These are phyloP conservation scores for Arthonia radiata DNA, from an alignment of 495 filamentous ascomycete genomes.

Conservation along the genomic window DNA sequence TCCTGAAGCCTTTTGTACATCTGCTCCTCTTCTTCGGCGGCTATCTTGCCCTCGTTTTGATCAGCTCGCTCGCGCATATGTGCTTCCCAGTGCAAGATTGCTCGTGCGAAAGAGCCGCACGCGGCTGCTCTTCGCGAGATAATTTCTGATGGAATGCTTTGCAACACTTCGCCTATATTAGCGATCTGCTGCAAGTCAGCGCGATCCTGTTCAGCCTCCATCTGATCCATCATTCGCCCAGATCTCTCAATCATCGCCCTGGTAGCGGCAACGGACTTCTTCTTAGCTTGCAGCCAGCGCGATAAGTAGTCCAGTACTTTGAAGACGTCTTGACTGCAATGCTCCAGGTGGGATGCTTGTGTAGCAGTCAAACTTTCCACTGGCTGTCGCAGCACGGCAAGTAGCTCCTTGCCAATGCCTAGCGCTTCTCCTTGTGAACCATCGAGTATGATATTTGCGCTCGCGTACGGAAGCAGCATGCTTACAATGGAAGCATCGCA, in stretches of 20 bases:
- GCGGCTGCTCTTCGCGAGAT: slow-evolving; percentile 69
- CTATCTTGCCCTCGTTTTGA: slow-evolving; percentile 12
- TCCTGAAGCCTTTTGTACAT: slow-evolving; percentile 60
- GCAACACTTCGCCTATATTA: slow-evolving; percentile 35
- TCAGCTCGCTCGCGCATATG: slow-evolving; percentile 41
- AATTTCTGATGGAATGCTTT: slow-evolving; percentile 55
- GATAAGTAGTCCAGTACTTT: slow-evolving; percentile 75
- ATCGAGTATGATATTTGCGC: slow-evolving; percentile 51
- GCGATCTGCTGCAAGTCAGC: slow-evolving; percentile 24
- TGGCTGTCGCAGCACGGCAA: slow-evolving; percentile 36
- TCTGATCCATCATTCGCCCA: slow-evolving; percentile 11
- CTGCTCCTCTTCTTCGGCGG: slow-evolving; percentile 13
- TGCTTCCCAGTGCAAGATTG: slow-evolving; percentile 83
- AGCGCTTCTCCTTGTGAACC: slow-evolving; percentile 36
- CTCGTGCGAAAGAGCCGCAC: slow-evolving; percentile 76
- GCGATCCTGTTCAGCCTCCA: slow-evolving; percentile 15
- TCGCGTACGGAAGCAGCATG: slow-evolving; percentile 67
- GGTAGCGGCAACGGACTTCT: slow-evolving; percentile 24
- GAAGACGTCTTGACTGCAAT: slow-evolving; percentile 46
- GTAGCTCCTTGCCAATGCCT: slow-evolving; percentile 46
- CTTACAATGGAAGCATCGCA: slow-evolving; percentile 63
- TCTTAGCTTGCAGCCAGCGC: slow-evolving; percentile 66
- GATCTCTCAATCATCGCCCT: slow-evolving; percentile 14
- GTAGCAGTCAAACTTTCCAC: too few relatives aligned
- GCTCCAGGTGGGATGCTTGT: not conserved